Evolutionary conservation across 192 early-diverging fungal species (phyloP), one percentile per base, ranked within the genome.

Genomic region (Coemansia umbellata): DNA sequence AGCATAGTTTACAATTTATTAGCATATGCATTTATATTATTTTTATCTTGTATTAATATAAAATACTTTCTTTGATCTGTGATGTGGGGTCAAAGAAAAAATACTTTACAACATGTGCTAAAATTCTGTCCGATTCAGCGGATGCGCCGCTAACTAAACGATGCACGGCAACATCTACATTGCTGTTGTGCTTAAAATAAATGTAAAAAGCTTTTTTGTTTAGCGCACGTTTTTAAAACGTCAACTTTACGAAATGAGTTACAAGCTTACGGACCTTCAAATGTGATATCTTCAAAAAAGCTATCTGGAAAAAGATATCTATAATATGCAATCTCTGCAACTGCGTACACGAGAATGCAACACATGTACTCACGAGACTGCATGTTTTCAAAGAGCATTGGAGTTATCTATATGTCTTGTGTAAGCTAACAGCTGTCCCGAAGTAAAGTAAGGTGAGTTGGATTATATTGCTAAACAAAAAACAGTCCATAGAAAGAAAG

Each of bases 261-360:
- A n/a, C n/a, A n/a, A n/a, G n/a, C n/a, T n/a, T n/a, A 55, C 5
- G 8, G 50, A 51, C 58, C 60, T 58, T 63, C 60, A 59, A 63
- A 58, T 26, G 35, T 8, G 8, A 47, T 55, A 0, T 26, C 37
- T 18, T 58, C 45, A 50, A 65, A 76, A 30, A 44, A 76, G 5
- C 39, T 43, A 24, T 58, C 62, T 1, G 73, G 66, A n/a, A 76
- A 64, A 37, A 69, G 17, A 36, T 66, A 69, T 22, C 73, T 49
- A 37, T 69, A 66, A 18, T 66, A 76, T 0, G 62, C 57, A 37
- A 76, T 60, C 23, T 76, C 73, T 13, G 51, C 55, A 11, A 69
- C 41, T 15, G 58, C 73, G 15, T 65, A 33, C 19, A 60, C 57
- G 4, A 76, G 54, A 4, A 54, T 42, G n/a, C 54, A 54, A 2